Evolutionary conservation across 345 rosid genomes (phyloP), one percentile per base, ranked within the genome.

Genomic region (Clarkia xantiana): DNA sequence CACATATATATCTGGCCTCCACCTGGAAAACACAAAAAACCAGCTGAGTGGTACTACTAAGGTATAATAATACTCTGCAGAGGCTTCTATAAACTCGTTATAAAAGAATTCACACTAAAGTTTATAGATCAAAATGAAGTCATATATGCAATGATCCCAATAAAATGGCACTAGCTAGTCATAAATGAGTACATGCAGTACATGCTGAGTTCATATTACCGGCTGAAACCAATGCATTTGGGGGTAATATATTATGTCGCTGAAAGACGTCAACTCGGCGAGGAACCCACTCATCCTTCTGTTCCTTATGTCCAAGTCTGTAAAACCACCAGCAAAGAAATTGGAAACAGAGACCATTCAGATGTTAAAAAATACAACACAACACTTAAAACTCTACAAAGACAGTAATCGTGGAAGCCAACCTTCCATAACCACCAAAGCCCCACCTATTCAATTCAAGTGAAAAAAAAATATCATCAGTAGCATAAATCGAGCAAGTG

Each of bases 1-100:
- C 98, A 91, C 98, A 91, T 86, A 49, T 91, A 91, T 56, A 91
- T 65, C 75, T 91, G 98, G 22, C 98, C 96, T 57, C 95, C 98
- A 61, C 90, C 98, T 91, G 69, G 17, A 61, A 50, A 70, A 42
- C 34, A 49, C 55, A n/a, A n/a, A n/a, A n/a, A n/a, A n/a, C n/a
- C n/a, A n/a, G n/a, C n/a, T n/a, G n/a, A n/a, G n/a, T n/a, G n/a
- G n/a, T n/a, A n/a, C n/a, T n/a, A n/a, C n/a, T n/a, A n/a, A n/a
- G n/a, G n/a, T n/a, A n/a, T n/a, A n/a, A n/a, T n/a, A n/a, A n/a
- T n/a, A n/a, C n/a, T n/a, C n/a, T n/a, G n/a, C n/a, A n/a, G n/a
- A n/a, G n/a, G n/a, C n/a, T n/a, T n/a, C n/a, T n/a, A n/a, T n/a
- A n/a, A n/a, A n/a, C n/a, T n/a, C n/a, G n/a, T n/a, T n/a, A n/a